These are phyloP conservation scores for Breynia disticha DNA, from an alignment of 441 rosid genomes.

Conservation along the genomic window DNA sequence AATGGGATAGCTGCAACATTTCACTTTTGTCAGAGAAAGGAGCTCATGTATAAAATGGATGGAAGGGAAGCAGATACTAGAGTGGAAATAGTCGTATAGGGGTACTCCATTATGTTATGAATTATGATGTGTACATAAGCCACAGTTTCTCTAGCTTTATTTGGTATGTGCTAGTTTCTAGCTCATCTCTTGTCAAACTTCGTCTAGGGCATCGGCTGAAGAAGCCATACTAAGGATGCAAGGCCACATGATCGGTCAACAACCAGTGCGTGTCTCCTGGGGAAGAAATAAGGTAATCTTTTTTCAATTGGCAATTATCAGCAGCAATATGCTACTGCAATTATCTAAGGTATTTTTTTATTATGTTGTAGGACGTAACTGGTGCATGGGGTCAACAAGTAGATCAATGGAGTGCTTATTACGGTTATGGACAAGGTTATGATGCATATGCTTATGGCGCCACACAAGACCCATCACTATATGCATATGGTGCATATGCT, in stretches of 20 bases:
- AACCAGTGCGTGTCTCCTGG: slow-evolving; percentile 78
- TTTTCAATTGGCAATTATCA: background rate
- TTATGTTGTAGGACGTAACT: slow-evolving; percentile 44
- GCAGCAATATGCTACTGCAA: background rate
- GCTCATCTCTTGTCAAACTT: background rate
- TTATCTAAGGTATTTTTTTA: background rate
- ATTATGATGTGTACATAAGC: background rate
- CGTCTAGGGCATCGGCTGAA: slow-evolving; percentile 67
- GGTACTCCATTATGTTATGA: background rate
- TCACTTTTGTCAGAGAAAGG: slow-evolving; percentile 3
- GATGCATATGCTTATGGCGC: slow-evolving; percentile 80
- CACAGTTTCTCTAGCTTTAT: slow-evolving; percentile 1
- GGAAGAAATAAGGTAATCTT: slow-evolving; percentile 71
- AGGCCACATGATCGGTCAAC: slow-evolving; percentile 88
- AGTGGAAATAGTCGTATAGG: slow-evolving; percentile 5
- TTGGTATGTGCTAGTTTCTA: slow-evolving; percentile 9
- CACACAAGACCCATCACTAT: slow-evolving; percentile 73
- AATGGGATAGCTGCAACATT: slow-evolving; percentile 5
- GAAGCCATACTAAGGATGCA: slow-evolving; percentile 88
- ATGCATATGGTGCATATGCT: slow-evolving; percentile 76
- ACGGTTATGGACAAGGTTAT: slow-evolving; percentile 92
- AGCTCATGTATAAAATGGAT: slow-evolving; percentile 8
- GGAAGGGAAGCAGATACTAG: slow-evolving; percentile 9
- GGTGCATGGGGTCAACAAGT: slow-evolving; percentile 59
- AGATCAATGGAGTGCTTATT: slow-evolving; percentile 88